Conservation (phyloP, 192 early-diverging fungal species). For the Coemansia sp. region DNA sequence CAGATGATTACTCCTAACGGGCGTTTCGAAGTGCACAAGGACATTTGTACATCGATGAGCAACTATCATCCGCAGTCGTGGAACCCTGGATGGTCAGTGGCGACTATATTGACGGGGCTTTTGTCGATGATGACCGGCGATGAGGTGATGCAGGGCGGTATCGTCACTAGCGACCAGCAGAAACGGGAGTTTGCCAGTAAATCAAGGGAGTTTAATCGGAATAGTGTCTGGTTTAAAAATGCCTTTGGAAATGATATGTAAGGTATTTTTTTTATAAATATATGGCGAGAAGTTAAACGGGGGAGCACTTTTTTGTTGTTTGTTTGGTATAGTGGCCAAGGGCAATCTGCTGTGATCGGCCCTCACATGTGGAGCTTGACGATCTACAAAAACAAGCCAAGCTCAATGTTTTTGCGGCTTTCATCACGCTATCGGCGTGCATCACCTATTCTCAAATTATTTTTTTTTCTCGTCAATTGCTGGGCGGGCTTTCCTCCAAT, state of each 20-base stretch:
- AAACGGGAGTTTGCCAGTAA: conserved; percentile 63
- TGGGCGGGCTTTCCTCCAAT: too few species aligned
- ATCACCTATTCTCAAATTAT: too few species aligned
- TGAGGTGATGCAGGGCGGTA: conserved; percentile 79
- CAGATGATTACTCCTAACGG: conserved; percentile 83
- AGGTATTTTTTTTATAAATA: neutral
- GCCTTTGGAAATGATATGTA: conserved; percentile 22
- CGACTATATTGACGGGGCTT: conserved; percentile 86
- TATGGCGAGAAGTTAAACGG: neutral
- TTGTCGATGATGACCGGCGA: conserved; percentile 90
- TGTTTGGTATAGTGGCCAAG: neutral
- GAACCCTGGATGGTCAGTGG: conserved; percentile 97
- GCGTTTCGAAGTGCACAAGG: conserved; percentile 90
- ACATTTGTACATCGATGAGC: conserved; percentile 94
- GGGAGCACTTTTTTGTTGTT: neutral
- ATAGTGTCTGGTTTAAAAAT: conserved; percentile 24
- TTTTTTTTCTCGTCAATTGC: conserved; percentile 2
- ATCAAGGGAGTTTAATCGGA: conserved; percentile 47
- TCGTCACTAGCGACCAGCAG: conserved; percentile 74
- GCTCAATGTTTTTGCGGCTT: conserved; percentile 12
- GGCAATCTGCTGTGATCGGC: conserved; percentile 10
- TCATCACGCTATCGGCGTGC: neutral
- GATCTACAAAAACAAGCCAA: conserved; percentile 6
- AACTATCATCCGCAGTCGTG: conserved; percentile 95
- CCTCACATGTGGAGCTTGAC: neutral